Conservation (phyloP, 1,139 yeast species). For the Scheffersomyces titani region DNA sequence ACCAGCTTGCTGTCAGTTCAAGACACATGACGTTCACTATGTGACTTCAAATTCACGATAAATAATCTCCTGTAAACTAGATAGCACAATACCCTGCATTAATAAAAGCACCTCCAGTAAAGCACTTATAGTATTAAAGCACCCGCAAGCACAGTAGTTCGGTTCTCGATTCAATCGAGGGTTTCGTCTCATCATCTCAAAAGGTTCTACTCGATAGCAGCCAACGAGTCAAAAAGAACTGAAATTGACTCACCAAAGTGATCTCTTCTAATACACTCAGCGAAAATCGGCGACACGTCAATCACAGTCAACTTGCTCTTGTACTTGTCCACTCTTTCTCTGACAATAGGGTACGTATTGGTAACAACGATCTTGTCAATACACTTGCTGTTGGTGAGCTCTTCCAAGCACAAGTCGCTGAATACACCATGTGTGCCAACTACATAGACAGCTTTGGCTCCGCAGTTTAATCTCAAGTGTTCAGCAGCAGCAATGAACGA, state of each 20-base stretch:
- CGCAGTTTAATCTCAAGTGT: constrained; percentile 91
- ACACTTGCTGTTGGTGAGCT: constrained; percentile 72
- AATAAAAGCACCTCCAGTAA: too few species aligned
- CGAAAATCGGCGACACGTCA: constrained; percentile 92
- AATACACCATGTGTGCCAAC: constrained; percentile 96
- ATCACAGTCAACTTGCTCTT: constrained; percentile 73
- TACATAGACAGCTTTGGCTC: constrained; percentile 87
- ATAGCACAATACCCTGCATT: background rate
- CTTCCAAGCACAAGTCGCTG: constrained; percentile 81
- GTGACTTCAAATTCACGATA: background rate
- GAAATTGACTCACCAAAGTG: constrained; percentile 97
- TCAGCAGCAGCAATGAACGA: constrained; percentile 97
- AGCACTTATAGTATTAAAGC: background rate
- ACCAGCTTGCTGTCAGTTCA: background rate
- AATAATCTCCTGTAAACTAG: constrained; percentile 1
- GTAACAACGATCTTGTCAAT: constrained; percentile 92
- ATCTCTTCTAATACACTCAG: constrained; percentile 97
- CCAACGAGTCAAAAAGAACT: constrained; percentile 84
- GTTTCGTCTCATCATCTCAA: constrained; percentile 4
- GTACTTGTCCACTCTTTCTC: constrained; percentile 55
- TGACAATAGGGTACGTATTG: constrained; percentile 87
- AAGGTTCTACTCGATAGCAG: constrained; percentile 51
- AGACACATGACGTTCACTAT: background rate
- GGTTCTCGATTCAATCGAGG: background rate
- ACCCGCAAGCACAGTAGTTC: background rate